Conservation (phyloP, 1,284 basidiomycete species). For the Fistulinella cinereoalba region DNA sequence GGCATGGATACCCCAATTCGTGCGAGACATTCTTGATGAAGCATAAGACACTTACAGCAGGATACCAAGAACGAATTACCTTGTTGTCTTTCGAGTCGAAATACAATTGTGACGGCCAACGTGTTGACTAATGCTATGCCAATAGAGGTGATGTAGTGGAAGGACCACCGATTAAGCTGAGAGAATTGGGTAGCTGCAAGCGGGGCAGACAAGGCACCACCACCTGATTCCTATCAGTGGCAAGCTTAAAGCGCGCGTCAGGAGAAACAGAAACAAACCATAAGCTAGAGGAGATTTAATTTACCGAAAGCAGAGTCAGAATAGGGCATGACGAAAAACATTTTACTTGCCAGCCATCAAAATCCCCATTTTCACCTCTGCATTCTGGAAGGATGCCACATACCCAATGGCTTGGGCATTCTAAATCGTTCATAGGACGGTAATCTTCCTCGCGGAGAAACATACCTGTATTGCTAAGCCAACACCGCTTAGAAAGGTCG, state of each 20-base stretch:
- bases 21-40: conserved; percentile 23
- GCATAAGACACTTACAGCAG: not conserved
- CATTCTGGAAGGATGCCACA: conserved; percentile 23
- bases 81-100: conserved; percentile 55
- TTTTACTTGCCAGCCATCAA: conserved; percentile 18
- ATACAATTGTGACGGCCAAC: conserved; percentile 43
- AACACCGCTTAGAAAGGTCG: conserved; percentile 57
- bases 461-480: conserved; percentile 44
- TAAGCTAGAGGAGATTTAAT: conserved; percentile 17
- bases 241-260: no score
- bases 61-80: conserved; percentile 28
- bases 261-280: not conserved
- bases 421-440: conserved; percentile 6
- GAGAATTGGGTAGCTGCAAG: conserved; percentile 63
- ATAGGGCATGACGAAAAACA: not conserved
- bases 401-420: conserved; percentile 29
- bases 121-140: conserved; percentile 52
- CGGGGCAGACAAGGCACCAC: conserved; percentile 57
- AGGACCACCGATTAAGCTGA: conserved; percentile 49
- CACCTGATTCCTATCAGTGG: not conserved
- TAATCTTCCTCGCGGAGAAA: not conserved
- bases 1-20: conserved; percentile 35
- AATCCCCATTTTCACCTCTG: conserved; percentile 28
- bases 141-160: conserved; percentile 61
- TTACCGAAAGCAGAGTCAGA: conserved; percentile 18